phyloP scores from a whole-genome alignment of 2,329 filamentous ascomycete species.

The Fusarium albosuccineum region DNA sequence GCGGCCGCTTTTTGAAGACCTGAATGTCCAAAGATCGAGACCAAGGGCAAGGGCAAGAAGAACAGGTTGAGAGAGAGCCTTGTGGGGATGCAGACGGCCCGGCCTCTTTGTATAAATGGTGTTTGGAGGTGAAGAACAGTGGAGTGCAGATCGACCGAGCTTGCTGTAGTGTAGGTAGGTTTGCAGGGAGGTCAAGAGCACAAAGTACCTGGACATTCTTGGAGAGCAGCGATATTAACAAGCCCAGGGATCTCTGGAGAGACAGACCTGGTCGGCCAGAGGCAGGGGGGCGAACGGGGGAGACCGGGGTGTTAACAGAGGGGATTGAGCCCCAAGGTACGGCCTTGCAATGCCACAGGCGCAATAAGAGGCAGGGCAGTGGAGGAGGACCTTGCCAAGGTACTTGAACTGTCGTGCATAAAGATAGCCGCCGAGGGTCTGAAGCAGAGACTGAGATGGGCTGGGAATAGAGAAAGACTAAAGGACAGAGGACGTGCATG shows the following conservation, averaged over 20 bases:
- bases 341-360: slow-evolving; percentile 34
- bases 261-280: slow-evolving; percentile 27
- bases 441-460: slow-evolving; percentile 35
- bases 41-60: slow-evolving; percentile 32
- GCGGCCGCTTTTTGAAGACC: slow-evolving; percentile 47
- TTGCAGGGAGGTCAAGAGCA: slow-evolving; percentile 31
- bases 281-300: slow-evolving; percentile 31
- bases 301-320: slow-evolving; percentile 32
- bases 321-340: slow-evolving; percentile 37
- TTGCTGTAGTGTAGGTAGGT: slow-evolving; percentile 35
- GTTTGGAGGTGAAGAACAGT: slow-evolving; percentile 45
- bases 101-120: slow-evolving; percentile 47
- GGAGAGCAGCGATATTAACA: slow-evolving; percentile 41
- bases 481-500: slow-evolving; percentile 36
- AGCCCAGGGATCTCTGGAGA: slow-evolving; percentile 38
- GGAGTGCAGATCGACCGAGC: slow-evolving; percentile 45
- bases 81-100: slow-evolving; percentile 44
- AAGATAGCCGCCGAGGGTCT: slow-evolving; percentile 48
- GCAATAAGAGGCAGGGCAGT: slow-evolving; percentile 28
- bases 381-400: slow-evolving; percentile 25
- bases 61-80: slow-evolving; percentile 43
- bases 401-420: slow-evolving; percentile 48
- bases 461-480: slow-evolving; percentile 35
- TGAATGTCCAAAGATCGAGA: slow-evolving; percentile 34
- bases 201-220: slow-evolving; percentile 38